These are phyloP conservation scores for Oxytropis ochrocephala DNA, from an alignment of 306 rosid species.

Conservation along the genomic window DNA sequence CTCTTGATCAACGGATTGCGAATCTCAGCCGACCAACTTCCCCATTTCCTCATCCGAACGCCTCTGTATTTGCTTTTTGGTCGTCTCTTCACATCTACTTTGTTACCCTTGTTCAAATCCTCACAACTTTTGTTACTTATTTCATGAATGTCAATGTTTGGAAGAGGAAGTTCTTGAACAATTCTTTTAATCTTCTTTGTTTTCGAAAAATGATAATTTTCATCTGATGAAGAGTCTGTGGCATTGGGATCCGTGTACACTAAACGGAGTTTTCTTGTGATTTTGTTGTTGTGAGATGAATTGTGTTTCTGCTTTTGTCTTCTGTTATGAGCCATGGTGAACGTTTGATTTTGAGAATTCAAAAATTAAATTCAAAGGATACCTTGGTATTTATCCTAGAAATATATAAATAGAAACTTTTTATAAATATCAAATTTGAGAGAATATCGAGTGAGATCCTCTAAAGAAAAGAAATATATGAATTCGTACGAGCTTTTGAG, in stretches of 20 bases:
- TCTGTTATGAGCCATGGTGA: not conserved
- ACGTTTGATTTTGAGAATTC: not conserved
- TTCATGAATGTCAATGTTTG: constrained; percentile 16
- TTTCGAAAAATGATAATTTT: constrained; percentile 17
- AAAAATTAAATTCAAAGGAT: not conserved
- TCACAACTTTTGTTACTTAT: constrained; percentile 28
- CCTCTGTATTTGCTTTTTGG: constrained; percentile 52
- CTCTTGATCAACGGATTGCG: constrained; percentile 56
- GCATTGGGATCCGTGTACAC: constrained; percentile 68
- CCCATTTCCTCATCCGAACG: constrained; percentile 81
- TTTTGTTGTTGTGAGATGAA: not conserved
- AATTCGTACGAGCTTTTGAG: no score
- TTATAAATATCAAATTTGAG: not conserved
- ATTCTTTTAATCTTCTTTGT: constrained; percentile 24
- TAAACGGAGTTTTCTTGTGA: constrained; percentile 46
- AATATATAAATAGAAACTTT: not conserved
- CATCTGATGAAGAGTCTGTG: constrained; percentile 66
- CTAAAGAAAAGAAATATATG: constrained; percentile 14
- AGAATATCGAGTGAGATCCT: constrained; percentile 46
- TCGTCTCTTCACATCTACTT: constrained; percentile 8
- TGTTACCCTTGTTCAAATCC: constrained; percentile 28
- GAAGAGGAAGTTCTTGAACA: constrained; percentile 39
- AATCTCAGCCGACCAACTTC: constrained; percentile 88
- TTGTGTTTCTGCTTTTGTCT: constrained; percentile 13
- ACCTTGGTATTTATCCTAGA: no score